These are phyloP conservation scores for Starmerella cellae DNA, from an alignment of 805 yeast species.

Conservation along the genomic window DNA sequence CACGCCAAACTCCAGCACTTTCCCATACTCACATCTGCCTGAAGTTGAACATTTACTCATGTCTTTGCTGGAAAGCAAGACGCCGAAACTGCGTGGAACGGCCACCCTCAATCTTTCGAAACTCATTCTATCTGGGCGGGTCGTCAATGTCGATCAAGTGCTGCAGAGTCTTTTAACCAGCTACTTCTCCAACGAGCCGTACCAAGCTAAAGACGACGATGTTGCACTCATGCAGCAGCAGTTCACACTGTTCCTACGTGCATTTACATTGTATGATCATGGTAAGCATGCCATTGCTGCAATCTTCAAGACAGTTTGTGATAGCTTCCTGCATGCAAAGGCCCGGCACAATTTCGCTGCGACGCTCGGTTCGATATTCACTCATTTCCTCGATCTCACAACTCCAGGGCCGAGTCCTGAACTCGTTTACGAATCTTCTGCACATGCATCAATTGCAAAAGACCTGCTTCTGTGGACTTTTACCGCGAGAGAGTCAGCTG, in stretches of 20 bases:
- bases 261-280: conserved; percentile 29
- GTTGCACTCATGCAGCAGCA: conserved; percentile 35
- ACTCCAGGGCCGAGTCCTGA: conserved; percentile 38
- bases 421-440: neutral
- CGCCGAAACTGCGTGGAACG: conserved; percentile 58
- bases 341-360: conserved; percentile 26
- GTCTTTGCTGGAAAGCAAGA: conserved; percentile 27
- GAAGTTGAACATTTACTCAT: neutral
- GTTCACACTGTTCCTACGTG: conserved; percentile 26
- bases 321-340: conserved; percentile 23
- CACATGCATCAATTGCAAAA: conserved; percentile 12
- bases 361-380: conserved; percentile 34
- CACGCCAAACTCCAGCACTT: neutral
- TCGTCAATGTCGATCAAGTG: conserved; percentile 49
- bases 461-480: conserved; percentile 2
- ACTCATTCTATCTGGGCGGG: conserved; percentile 60
- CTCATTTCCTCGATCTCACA: conserved; percentile 68
- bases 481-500: neutral
- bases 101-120: conserved; percentile 83
- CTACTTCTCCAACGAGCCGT: conserved; percentile 50
- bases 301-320: conserved; percentile 3
- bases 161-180: conserved; percentile 47
- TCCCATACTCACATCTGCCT: neutral
- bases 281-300: conserved; percentile 33
- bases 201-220: conserved; percentile 38